Conservation (phyloP, 139 green algal genomes). For the Nannochloris sp. region DNA sequence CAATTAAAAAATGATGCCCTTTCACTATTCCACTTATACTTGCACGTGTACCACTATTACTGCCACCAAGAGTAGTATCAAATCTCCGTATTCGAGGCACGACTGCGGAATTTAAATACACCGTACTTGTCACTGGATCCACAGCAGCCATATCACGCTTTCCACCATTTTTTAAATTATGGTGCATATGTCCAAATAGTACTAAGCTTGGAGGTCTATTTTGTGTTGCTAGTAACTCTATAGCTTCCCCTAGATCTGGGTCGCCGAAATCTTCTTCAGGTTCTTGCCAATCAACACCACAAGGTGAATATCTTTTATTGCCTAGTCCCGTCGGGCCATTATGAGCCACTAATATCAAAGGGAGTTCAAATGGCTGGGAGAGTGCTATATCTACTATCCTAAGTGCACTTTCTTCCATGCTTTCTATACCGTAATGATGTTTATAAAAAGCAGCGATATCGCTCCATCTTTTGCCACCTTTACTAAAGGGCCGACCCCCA, state of each 20-base stretch:
- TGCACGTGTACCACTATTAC: neutral
- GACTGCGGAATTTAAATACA: conserved; percentile 58
- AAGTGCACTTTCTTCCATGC: conserved; percentile 27
- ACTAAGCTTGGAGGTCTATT: conserved; percentile 32
- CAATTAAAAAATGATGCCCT: conserved; percentile 23
- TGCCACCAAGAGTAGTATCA: neutral
- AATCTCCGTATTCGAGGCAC: conserved; percentile 42
- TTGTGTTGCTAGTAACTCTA: conserved; percentile 19
- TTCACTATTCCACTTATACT: neutral
- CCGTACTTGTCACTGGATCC: conserved; percentile 30
- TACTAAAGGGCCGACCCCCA: conserved; percentile 50
- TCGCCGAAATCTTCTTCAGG: conserved; percentile 46
- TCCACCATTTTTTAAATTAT: conserved; percentile 24
- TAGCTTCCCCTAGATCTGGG: conserved; percentile 37
- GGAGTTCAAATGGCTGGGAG: neutral
- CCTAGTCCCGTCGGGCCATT: conserved; percentile 62
- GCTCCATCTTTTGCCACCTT: conserved; percentile 31
- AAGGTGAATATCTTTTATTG: conserved; percentile 24
- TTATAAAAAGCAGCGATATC: conserved; percentile 42
- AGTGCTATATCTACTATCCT: conserved; percentile 19
- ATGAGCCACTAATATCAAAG: conserved; percentile 49
- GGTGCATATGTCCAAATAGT: conserved; percentile 72
- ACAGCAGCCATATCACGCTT: conserved; percentile 47
- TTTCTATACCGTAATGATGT: conserved; percentile 31
- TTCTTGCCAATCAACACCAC: conserved; percentile 35